Conservation (phyloP, 164 flowering plant species). For the Cinnamomum micranthum region DNA sequence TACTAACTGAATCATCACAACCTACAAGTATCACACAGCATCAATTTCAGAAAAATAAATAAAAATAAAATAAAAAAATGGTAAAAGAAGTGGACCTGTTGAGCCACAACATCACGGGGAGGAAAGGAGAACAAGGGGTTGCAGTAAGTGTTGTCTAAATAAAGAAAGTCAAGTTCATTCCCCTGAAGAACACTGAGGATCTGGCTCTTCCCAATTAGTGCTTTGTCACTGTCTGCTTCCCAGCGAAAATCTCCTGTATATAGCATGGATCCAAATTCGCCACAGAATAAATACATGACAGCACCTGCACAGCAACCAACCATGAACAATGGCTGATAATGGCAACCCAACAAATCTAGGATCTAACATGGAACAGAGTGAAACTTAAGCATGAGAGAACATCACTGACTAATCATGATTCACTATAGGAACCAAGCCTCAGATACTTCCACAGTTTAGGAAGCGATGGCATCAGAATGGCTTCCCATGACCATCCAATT, state of each 20-base stretch:
- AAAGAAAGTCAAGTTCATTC: slow-evolving; percentile 46
- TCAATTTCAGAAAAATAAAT: background rate
- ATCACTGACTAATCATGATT: too few relatives aligned
- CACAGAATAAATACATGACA: slow-evolving; percentile 50
- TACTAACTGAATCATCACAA: background rate
- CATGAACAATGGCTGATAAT: background rate
- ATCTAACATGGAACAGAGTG: too few relatives aligned
- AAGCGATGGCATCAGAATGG: too few relatives aligned
- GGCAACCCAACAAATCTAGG: too few relatives aligned
- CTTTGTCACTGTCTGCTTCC: slow-evolving; percentile 34
- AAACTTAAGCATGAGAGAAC: too few relatives aligned
- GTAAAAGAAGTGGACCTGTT: slow-evolving; percentile 46
- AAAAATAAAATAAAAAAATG: background rate
- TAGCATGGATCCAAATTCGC: slow-evolving; percentile 68
- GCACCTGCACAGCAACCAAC: slow-evolving; percentile 25
- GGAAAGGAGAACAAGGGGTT: slow-evolving; percentile 74
- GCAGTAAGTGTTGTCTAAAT: slow-evolving; percentile 84
- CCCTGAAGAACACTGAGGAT: slow-evolving; percentile 54
- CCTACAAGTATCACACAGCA: background rate
- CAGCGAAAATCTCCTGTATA: slow-evolving; percentile 78
- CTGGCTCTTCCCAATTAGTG: slow-evolving; percentile 37
- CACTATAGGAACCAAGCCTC: too few relatives aligned
- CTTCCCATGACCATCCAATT: too few relatives aligned
- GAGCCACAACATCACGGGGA: slow-evolving; percentile 62
- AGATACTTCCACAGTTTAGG: too few relatives aligned